Base-by-base conservation (phyloP, 108 stramenopile genomes). In the Mayamaea pseudoterrestris region DNA sequence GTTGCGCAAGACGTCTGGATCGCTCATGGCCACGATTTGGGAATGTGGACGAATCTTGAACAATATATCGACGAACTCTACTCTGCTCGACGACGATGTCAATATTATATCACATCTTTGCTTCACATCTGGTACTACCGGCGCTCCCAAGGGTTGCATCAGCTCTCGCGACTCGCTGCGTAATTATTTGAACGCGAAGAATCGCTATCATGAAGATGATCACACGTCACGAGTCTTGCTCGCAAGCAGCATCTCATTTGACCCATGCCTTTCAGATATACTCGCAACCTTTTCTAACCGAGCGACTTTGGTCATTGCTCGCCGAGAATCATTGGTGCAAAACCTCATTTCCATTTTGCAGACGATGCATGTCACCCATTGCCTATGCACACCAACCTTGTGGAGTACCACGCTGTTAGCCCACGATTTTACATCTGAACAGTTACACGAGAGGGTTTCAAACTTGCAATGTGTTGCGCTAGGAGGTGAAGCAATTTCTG, bases 71-170 rank as follows among this genome's bases (percentile, higher is more conserved):
- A n/a, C n/a, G 29, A 27, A 27, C n/a, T 13, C 24, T 27, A 12
- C 7, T 11, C 9, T n/a, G n/a, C n/a, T n/a, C n/a, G 22, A 16
- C 25, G 50, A 43, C 27, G 11, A 9, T 25, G 22, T 52, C 28
- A 26, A 50, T 40, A 35, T 50, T 24, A 24, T 80, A 25, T 84
- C 83, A 2, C 88, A 90, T 44, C 68, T 84, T 30, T 92, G 94
- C 5, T 98, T 94, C 61, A 98, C 97, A 0, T 89, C 85, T 14
- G 97, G 97, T 3, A 95, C 95, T 13, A 94, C 95, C 7, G 97
- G 97, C 5, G 47, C 37, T 17, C 95, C 97, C 32, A 98, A 98
- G 70, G 97, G 95, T 22, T 90, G 83, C 42, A 32, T 74, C 3
- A 77, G 78, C 5, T 90, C 88, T 18, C 55, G 74, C 1, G 36